phyloP scores from a whole-genome alignment of 2,329 filamentous ascomycete genomes.

The Tolypocladium inflatum region DNA sequence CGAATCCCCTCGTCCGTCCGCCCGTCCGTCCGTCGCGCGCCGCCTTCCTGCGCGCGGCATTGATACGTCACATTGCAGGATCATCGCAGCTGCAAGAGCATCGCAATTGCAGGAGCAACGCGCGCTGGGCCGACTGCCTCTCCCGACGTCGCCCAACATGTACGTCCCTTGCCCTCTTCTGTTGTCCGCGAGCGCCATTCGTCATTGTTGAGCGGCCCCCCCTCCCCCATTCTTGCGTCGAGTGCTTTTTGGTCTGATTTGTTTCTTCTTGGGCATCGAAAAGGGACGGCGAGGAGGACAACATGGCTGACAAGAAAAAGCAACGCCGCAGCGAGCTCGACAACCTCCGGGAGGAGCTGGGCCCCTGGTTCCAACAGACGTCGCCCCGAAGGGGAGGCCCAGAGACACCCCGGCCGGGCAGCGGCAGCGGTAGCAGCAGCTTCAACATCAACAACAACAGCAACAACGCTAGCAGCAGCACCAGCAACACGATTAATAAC shows the following conservation, averaged over 20 bases:
- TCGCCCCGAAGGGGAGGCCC: conserved; percentile 12
- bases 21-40: background rate
- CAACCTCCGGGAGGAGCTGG: conserved; percentile 23
- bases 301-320: conserved; percentile 24
- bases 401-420: conserved; percentile 3
- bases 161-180: background rate
- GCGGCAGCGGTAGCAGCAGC: conserved; percentile 7
- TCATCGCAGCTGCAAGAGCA: background rate
- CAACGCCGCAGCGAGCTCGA: conserved; percentile 21
- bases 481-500: conserved; percentile 5
- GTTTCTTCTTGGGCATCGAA: background rate
- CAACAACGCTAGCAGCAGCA: conserved; percentile 5
- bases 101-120: background rate
- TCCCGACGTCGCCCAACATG: background rate
- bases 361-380: conserved; percentile 20
- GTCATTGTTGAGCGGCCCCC: background rate
- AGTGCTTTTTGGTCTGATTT: background rate
- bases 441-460: background rate
- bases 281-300: background rate
- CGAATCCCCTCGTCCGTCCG: background rate
- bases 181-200: background rate
- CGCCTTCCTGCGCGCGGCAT: background rate
- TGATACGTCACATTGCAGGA: background rate
- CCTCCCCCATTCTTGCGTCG: background rate
- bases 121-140: background rate